Conservation (phyloP, 148 eudicot species). For the Dianthus caryophyllus region DNA sequence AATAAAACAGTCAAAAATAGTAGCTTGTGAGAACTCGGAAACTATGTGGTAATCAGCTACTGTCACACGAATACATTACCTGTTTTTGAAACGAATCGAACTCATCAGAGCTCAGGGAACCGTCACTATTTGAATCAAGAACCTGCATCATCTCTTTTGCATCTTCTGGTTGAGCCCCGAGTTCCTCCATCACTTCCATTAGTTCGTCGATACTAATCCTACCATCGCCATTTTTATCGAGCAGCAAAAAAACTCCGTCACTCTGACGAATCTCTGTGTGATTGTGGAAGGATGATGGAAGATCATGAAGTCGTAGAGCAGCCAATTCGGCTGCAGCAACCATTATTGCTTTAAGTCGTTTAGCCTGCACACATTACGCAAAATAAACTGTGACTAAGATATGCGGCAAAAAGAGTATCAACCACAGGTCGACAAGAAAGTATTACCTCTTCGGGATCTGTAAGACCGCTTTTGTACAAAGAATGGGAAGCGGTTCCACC, state of each 20-base stretch:
- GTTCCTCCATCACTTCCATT: conserved; percentile 96
- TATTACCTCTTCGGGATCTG: conserved; percentile 87
- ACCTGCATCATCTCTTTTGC: conserved; percentile 96
- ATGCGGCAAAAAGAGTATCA: not conserved
- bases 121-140: conserved; percentile 93
- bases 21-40: not conserved
- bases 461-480: conserved; percentile 89
- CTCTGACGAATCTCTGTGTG: conserved; percentile 40
- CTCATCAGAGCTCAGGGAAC: conserved; percentile 92
- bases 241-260: conserved; percentile 62
- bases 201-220: conserved; percentile 95
- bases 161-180: conserved; percentile 89
- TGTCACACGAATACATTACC: conserved; percentile 49
- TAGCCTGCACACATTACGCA: conserved; percentile 51
- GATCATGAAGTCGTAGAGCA: conserved; percentile 79
- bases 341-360: conserved; percentile 82
- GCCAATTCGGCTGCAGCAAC: conserved; percentile 96
- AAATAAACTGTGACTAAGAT: not conserved
- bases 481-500: conserved; percentile 92
- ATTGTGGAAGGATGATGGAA: conserved; percentile 57
- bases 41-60: not conserved
- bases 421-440: not conserved
- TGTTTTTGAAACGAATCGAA: conserved; percentile 83
- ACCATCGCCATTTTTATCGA: conserved; percentile 99
- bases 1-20: not conserved